phyloP scores from a whole-genome alignment of 2,329 filamentous ascomycete genomes.

The Fusarium chaquense region DNA sequence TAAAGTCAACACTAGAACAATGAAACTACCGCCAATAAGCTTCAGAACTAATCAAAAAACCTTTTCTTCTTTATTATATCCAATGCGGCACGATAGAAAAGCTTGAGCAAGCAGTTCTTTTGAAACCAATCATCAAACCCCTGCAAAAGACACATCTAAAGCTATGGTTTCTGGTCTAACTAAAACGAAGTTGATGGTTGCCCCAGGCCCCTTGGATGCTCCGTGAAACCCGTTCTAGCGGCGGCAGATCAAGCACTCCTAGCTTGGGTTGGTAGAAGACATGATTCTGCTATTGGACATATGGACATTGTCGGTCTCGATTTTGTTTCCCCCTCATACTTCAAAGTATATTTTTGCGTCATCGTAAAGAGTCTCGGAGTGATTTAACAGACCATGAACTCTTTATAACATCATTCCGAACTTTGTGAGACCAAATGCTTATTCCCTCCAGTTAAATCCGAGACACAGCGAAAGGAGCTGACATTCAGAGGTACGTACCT shows the following conservation, averaged over 20 bases:
- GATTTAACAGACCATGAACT: not conserved
- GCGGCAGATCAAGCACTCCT: slow-evolving; percentile 1
- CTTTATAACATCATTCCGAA: not conserved
- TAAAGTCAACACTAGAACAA: not conserved
- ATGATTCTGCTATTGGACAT: not conserved
- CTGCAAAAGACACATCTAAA: not conserved
- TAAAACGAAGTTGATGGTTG: slow-evolving; percentile 3
- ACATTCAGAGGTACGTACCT: slow-evolving; percentile 37
- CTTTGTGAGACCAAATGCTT: not conserved
- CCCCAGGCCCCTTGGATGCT: not conserved
- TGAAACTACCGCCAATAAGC: not conserved
- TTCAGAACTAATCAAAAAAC: too few relatives aligned
- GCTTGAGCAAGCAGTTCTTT: not conserved
- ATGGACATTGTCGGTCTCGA: not conserved
- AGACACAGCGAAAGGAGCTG: not conserved
- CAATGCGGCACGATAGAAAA: not conserved
- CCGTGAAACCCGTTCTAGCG: slow-evolving; percentile 7
- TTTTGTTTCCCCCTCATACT: not conserved
- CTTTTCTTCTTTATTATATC: not conserved
- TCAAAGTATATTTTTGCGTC: not conserved
- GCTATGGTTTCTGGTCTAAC: slow-evolving; percentile 1
- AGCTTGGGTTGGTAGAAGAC: not conserved
- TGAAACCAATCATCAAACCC: not conserved
- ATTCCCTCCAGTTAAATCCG: not conserved
- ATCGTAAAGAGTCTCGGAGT: not conserved